phyloP scores from a whole-genome alignment of 805 yeast genomes.

The Wickerhamiella siamensis region DNA sequence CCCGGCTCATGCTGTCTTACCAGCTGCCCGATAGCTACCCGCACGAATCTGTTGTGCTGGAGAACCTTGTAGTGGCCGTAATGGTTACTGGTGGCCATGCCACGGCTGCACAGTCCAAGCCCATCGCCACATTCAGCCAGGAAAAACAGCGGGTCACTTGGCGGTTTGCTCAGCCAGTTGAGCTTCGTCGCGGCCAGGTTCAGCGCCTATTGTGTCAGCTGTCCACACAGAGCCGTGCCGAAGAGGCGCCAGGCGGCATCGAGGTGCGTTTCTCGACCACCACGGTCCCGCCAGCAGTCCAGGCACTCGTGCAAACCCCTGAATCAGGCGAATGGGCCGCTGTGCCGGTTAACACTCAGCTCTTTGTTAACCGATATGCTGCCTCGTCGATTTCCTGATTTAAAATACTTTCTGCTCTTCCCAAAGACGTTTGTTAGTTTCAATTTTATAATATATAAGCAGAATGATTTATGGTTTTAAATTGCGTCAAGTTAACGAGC shows the following conservation, averaged over 20 bases:
- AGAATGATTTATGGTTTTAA: neutral
- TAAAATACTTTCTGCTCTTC: too few relatives aligned
- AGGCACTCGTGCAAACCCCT: slow-evolving; percentile 1
- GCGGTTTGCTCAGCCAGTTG: slow-evolving; percentile 38
- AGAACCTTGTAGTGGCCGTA: slow-evolving; percentile 49
- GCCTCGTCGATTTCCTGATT: neutral
- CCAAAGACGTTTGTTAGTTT: too few relatives aligned
- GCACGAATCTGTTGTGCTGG: slow-evolving; percentile 31
- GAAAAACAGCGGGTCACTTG: slow-evolving; percentile 80
- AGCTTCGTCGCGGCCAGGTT: slow-evolving; percentile 31
- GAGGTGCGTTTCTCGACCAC: slow-evolving; percentile 31
- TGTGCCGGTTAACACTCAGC: slow-evolving; percentile 10
- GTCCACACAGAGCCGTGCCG: slow-evolving; percentile 54
- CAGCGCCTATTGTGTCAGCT: slow-evolving; percentile 76
- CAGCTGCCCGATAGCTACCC: slow-evolving; percentile 38
- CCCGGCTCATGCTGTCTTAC: slow-evolving; percentile 68
- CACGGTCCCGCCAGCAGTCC: slow-evolving; percentile 6
- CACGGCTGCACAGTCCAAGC: slow-evolving; percentile 71
- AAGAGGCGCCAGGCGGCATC: slow-evolving; percentile 64
- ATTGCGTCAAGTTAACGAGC: neutral
- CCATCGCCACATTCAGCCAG: slow-evolving; percentile 79
- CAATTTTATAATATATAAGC: neutral
- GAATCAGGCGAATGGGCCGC: slow-evolving; percentile 12
- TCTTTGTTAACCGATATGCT: slow-evolving; percentile 1
- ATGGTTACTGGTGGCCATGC: slow-evolving; percentile 44